Evolutionary conservation across 768 basidiomycete species (phyloP), one percentile per base, ranked within the genome.

Genomic region (Boletus vinaceobasis): DNA sequence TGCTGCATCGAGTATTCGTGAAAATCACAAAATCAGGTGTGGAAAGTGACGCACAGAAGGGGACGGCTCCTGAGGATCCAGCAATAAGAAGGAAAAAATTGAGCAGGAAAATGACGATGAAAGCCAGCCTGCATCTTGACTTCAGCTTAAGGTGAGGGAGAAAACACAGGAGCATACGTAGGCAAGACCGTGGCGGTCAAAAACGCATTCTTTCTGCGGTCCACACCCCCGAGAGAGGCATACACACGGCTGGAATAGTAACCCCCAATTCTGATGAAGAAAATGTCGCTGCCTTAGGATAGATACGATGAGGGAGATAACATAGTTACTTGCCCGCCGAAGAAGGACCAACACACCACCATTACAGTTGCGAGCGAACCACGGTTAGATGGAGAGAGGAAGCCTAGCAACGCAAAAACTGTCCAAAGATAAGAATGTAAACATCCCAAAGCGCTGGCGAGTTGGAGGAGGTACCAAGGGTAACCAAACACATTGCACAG

Each of bases 371-470:
- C 92, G 10, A 98, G 82, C 4, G 93, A 88, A 26, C 96, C 96
- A 21, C 96, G 87, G 65, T 97, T 98, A 15, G 93, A 94, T 8
- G 96, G 96, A 1, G 92, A 95, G 27, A 98, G 79, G 77, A 98
- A 96, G 6, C 95, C 95, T 51, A 97, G 69, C 21, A 96, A 74
- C 7, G 93, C 96, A 68, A 96, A 98, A 10, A 95, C 89, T 93
- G 60, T 39, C 19, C 48, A 38, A 15, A 47, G 5, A 6, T 10
- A 14, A 48, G 6, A 32, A 23, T n/a, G 21, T 62, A 26, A 68
- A 52, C 17, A 29, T 48, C 36, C 40, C 15, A 14, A 45, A 47
- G 27, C 4, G 32, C 26, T 14, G 15, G 13, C 19, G 26, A 42
- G 15, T 19, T 13, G 39, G 2, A 60, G 36, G 52, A 38, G 57